Conservation (phyloP, 352 stramenopile genomes). For the Phytopythium cucurbitacearum region DNA sequence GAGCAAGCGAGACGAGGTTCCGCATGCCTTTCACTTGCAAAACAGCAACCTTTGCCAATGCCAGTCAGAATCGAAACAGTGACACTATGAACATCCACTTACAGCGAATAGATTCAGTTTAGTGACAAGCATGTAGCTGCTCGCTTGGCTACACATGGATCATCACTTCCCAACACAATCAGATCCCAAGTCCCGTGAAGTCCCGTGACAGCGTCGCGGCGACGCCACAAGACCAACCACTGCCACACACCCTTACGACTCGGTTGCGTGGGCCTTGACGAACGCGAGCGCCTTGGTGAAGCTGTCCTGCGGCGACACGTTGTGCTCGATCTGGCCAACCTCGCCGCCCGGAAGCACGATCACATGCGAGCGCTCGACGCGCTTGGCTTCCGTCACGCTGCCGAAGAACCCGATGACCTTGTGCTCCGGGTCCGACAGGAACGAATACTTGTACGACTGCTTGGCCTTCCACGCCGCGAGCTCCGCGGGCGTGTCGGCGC, state of each 20-base stretch:
- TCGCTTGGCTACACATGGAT: too few species aligned
- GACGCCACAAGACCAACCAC: too few species aligned
- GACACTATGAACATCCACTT: background rate
- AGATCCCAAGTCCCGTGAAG: too few species aligned
- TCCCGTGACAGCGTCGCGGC: too few species aligned
- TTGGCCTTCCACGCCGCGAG: conserved; percentile 75
- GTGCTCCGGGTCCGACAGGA: conserved; percentile 80
- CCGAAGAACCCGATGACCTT: conserved; percentile 76
- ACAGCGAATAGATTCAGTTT: background rate
- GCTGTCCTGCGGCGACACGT: conserved; percentile 77
- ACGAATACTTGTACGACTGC: conserved; percentile 75
- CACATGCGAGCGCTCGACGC: conserved; percentile 79
- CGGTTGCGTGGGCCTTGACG: conserved; percentile 24
- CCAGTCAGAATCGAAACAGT: conserved; percentile 1
- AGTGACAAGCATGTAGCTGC: background rate
- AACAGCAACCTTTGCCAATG: background rate
- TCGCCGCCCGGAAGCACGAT: conserved; percentile 75
- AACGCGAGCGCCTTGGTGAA: conserved; percentile 77
- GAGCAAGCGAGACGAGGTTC: conserved; percentile 56
- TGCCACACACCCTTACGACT: too few species aligned
- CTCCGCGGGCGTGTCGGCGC: conserved; percentile 59
- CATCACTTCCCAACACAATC: too few species aligned
- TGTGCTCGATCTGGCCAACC: conserved; percentile 64
- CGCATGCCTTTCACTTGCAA: conserved; percentile 23
- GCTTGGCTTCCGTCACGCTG: conserved; percentile 51